These are phyloP conservation scores for Ceratocystis variospora DNA, from an alignment of 2,329 filamentous ascomycete species.

Conservation along the genomic window DNA sequence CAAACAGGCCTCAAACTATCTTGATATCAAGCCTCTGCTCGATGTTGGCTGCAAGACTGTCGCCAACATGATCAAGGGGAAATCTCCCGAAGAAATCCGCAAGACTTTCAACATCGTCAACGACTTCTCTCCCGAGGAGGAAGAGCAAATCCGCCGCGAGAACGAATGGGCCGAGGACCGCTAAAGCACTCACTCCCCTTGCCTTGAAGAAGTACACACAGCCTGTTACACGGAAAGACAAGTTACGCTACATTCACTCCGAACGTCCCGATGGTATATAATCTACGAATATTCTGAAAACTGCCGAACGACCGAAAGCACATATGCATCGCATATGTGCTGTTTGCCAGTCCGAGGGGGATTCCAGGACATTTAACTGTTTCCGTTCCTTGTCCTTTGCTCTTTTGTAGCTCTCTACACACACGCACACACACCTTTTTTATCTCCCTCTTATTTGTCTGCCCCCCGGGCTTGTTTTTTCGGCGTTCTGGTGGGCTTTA, in stretches of 20 bases:
- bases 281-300: not conserved
- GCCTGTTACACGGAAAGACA: not conserved
- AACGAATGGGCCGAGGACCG: constrained; percentile 86
- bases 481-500: not conserved
- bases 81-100: constrained; percentile 95
- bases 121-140: constrained; percentile 96
- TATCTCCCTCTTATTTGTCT: not conserved
- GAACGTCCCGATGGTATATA: not conserved
- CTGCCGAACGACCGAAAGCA: not conserved
- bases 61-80: constrained; percentile 99
- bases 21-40: constrained; percentile 95
- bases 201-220: not conserved
- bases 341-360: not conserved
- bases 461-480: not conserved
- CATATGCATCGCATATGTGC: not conserved
- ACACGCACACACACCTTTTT: not conserved
- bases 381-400: not conserved
- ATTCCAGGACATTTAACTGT: not conserved
- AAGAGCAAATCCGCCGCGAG: constrained; percentile 89
- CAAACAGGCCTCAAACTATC: constrained; percentile 79
- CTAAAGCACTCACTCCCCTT: constrained; percentile 29
- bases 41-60: constrained; percentile 99
- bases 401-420: not conserved
- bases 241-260: not conserved
- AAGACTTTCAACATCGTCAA: constrained; percentile 99